phyloP scores from a whole-genome alignment of 345 rosid genomes.

The Linum trigynum region DNA sequence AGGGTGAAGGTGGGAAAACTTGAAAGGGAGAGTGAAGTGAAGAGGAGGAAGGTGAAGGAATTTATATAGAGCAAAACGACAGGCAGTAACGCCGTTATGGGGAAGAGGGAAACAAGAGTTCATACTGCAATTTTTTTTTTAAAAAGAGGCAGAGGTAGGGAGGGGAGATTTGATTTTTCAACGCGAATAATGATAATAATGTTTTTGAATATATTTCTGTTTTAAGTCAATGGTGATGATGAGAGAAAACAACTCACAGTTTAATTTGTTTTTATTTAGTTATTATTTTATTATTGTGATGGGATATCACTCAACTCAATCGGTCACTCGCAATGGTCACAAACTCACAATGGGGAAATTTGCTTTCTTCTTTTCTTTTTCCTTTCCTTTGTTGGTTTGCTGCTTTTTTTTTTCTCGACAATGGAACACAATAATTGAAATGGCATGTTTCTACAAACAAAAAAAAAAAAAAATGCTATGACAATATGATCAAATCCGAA shows the following conservation, averaged over 20 bases:
- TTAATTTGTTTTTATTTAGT: slow-evolving; percentile 9
- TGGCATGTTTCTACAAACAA: too few species aligned
- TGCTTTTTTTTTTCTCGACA: neutral
- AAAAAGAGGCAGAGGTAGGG: slow-evolving; percentile 3
- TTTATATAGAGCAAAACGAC: slow-evolving; percentile 31
- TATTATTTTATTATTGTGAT: neutral
- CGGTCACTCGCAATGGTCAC: slow-evolving; percentile 19
- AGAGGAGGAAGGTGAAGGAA: neutral
- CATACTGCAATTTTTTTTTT: neutral
- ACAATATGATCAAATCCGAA: too few species aligned
- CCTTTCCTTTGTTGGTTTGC: neutral
- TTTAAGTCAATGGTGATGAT: neutral
- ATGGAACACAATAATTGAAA: too few species aligned
- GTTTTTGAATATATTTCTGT: neutral
- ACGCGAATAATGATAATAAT: slow-evolving; percentile 5
- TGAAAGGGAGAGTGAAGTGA: slow-evolving; percentile 13
- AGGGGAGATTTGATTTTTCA: slow-evolving; percentile 1
- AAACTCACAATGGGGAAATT: slow-evolving; percentile 11
- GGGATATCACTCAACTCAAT: neutral
- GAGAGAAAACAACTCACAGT: neutral
- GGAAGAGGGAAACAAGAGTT: slow-evolving; percentile 4
- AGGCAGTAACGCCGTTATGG: slow-evolving; percentile 41
- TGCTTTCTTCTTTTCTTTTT: neutral
- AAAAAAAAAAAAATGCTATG: too few species aligned
- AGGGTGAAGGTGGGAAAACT: slow-evolving; percentile 12